A percentile compares a stretch with the other conserved stretches of the same genome.
Evolutionary conservation across 2,329 filamentous ascomycete species (phyloP).

Genomic region (Onygena corvina): DNA sequence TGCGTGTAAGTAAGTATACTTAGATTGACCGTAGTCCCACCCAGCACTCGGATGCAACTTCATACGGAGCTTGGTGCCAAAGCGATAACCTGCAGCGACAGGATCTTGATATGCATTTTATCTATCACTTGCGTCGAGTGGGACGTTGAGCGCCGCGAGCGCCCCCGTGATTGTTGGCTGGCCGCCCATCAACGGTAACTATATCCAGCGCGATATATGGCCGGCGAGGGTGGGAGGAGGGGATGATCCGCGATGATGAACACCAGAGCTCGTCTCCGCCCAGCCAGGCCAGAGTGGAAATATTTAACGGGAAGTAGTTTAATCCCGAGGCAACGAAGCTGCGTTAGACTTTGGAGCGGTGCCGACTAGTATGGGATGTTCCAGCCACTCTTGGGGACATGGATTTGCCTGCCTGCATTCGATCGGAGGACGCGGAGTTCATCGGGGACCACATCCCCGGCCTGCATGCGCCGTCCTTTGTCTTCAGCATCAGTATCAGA

Average conservation of each 20-base stretch:
- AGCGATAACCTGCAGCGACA: not conserved
- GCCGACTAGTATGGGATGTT: not conserved
- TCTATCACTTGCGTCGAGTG: no score
- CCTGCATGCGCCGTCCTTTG: no score
- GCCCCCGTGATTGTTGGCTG: no score
- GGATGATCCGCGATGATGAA: not conserved
- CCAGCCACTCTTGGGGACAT: not conserved
- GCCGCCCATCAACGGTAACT: no score
- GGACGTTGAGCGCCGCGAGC: not conserved
- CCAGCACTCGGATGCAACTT: not conserved
- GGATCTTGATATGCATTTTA: not conserved
- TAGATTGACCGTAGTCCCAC: not conserved
- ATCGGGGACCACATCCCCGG: conserved; percentile 1
- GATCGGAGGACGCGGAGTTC: not conserved
- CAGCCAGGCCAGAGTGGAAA: conserved; percentile 2
- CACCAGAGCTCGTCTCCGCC: no score
- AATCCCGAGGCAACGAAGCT: not conserved
- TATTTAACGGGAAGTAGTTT: conserved; percentile 5
- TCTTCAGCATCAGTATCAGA: no score
- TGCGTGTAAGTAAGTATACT: not conserved
- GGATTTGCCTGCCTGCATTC: conserved; percentile 2
- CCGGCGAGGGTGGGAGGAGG: not conserved
- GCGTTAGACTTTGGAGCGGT: not conserved
- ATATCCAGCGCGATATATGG: not conserved
- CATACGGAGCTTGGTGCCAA: conserved; percentile 4